Evolutionary conservation across 208 protist genomes (phyloP).

Genomic region (Balamuthia mandrillaris): DNA sequence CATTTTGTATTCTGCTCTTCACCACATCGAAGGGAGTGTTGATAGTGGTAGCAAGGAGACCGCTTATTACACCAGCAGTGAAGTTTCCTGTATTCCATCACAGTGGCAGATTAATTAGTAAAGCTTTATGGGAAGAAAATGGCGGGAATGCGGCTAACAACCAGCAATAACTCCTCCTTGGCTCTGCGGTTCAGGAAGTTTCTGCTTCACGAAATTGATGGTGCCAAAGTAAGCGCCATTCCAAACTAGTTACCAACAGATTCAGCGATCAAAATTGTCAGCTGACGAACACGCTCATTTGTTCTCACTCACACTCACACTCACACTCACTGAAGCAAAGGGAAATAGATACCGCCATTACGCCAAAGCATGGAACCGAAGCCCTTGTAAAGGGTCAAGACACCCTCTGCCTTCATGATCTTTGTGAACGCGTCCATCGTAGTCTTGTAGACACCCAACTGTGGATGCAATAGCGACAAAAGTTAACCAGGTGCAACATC

Average conservation of each 20-base stretch:
- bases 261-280: no score
- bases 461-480: not conserved
- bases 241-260: no score
- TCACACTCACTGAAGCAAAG: no score
- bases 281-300: no score
- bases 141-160: no score
- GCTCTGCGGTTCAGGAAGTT: not conserved
- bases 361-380: conserved; percentile 65
- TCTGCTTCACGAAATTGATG: conserved; percentile 45
- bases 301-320: no score
- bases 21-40: conserved; percentile 76
- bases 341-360: no score
- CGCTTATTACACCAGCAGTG: conserved; percentile 59
- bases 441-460: conserved; percentile 54
- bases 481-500: not conserved
- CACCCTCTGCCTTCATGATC: conserved; percentile 54
- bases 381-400: conserved; percentile 57
- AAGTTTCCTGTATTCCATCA: conserved; percentile 57
- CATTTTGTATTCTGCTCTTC: conserved; percentile 70
- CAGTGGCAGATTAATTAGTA: no score
- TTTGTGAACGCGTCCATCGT: conserved; percentile 57
- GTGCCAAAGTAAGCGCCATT: conserved; percentile 66
- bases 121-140: not conserved
- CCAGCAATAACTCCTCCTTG: not conserved
- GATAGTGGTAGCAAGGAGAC: conserved; percentile 58